A percentile compares a stretch with the other conserved stretches of the same genome.
These are phyloP conservation scores for Rhynchosporium secalis DNA, from an alignment of 2,329 filamentous ascomycete genomes.

Conservation along the genomic window DNA sequence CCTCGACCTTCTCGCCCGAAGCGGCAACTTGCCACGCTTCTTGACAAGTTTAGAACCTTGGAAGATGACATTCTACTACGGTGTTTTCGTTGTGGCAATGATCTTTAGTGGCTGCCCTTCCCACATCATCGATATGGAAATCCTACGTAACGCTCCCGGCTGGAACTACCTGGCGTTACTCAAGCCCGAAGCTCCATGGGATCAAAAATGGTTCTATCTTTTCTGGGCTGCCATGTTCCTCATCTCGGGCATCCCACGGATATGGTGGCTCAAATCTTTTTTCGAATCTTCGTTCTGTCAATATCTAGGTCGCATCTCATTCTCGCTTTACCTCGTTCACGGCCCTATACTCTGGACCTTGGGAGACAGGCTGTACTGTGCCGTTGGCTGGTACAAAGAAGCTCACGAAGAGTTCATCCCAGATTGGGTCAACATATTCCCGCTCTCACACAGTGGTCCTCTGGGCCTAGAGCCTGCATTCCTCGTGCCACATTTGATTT, in stretches of 20 bases:
- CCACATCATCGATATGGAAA: slow-evolving; percentile 12
- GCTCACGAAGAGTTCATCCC: slow-evolving; percentile 53
- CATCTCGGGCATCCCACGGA: slow-evolving; percentile 56
- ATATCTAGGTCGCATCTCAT: slow-evolving; percentile 63
- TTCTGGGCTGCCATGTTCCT: slow-evolving; percentile 60
- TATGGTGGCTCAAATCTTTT: slow-evolving; percentile 57
- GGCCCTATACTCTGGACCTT: slow-evolving; percentile 59
- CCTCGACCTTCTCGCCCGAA: slow-evolving; percentile 54
- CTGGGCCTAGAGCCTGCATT: slow-evolving; percentile 62
- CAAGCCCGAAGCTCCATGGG: slow-evolving; percentile 65
- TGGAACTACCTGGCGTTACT: slow-evolving; percentile 47
- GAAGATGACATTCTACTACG: slow-evolving; percentile 53
- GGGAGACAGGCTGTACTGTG: slow-evolving; percentile 64
- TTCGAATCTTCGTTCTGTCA: slow-evolving; percentile 61
- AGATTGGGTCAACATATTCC: slow-evolving; percentile 57
- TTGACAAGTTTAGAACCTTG: slow-evolving; percentile 47
- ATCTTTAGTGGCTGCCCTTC: slow-evolving; percentile 63
- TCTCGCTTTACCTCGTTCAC: slow-evolving; percentile 63
- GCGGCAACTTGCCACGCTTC: slow-evolving; percentile 50
- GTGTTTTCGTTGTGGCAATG: slow-evolving; percentile 52
- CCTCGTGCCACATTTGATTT: slow-evolving; percentile 57
- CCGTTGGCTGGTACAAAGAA: slow-evolving; percentile 55
- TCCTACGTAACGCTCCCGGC: slow-evolving; percentile 55
- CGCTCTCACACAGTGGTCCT: slow-evolving; percentile 55
- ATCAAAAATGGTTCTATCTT: slow-evolving; percentile 68